Evolutionary conservation across 2,329 filamentous ascomycete species (phyloP), one percentile per base, ranked within the genome.

Genomic region (Trichophyton simii): DNA sequence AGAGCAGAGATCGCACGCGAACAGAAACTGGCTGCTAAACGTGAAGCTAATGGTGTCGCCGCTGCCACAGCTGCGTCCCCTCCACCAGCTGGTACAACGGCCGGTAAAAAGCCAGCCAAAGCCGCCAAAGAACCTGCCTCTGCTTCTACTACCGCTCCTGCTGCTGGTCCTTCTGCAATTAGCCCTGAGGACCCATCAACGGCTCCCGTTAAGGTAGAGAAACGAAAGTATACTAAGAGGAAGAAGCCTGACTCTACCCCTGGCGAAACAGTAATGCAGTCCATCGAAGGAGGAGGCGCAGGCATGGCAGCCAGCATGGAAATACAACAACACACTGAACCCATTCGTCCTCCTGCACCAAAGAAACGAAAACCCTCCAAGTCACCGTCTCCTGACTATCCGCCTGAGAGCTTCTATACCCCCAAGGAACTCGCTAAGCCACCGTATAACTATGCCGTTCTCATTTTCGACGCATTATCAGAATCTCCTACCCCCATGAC

Each of bases 371-470:
- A 83, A 65, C 78, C 79, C 9, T 79, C 79, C 25, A 77, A 79
- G 46, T 84, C 83, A 15, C 83, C 82, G 1, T 85, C 83, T 6
- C 84, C 84, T 0, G 80, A 83, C 65, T 84, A 84, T 72, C 77
- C 77, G 57, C 80, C 82, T 11, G 78, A 82, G 64, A 78, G 79
- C 58, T 80, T 82, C 54, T 84, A 83, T 68, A 83, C 82, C 3
- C 80, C 82, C 62, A 83, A 86, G 66, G 81, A 87, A 68, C 75
- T 87, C 57, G 80, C 82, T 61, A 82, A 84, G 63, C 84, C 84
- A 1, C 79, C 78, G 3, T 79, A 81, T 63, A 85, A 84, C 38
- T 87, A 86, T 67, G 82, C 84, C 7, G 79, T 83, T 28, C 77
- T 86, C 48, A 83, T 86, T 60, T 83, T 85, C 66, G 83, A 86